A percentile compares a stretch with the other conserved stretches of the same genome.
Conservation (phyloP, 2,329 filamentous ascomycete genomes). For the Penicillium sp. region DNA sequence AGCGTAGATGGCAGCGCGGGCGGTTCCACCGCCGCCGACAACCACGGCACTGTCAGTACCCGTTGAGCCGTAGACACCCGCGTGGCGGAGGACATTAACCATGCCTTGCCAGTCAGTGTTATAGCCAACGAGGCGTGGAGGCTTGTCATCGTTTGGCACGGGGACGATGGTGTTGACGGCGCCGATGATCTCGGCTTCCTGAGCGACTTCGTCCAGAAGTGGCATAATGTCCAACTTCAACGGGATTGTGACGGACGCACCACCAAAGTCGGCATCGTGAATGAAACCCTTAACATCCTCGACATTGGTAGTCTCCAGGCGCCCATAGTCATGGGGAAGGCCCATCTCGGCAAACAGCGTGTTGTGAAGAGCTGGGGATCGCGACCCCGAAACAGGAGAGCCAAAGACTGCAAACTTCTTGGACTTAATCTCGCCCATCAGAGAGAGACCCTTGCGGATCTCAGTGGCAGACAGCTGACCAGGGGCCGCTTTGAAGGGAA, state of each 20-base stretch:
- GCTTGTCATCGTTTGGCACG: conserved; percentile 43
- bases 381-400: conserved; percentile 74
- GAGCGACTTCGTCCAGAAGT: conserved; percentile 73
- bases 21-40: conserved; percentile 87
- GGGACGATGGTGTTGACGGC: conserved; percentile 93
- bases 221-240: conserved; percentile 85
- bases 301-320: conserved; percentile 68
- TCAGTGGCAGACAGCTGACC: conserved; percentile 89
- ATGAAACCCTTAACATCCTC: conserved; percentile 64
- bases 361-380: conserved; percentile 89
- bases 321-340: conserved; percentile 77
- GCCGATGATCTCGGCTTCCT: conserved; percentile 77
- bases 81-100: conserved; percentile 69
- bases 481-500: conserved; percentile 92
- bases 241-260: conserved; percentile 92
- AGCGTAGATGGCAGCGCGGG: conserved; percentile 85
- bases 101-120: conserved; percentile 98
- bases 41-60: conserved; percentile 64
- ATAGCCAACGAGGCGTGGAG: conserved; percentile 66
- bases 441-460: conserved; percentile 72
- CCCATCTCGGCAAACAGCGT: conserved; percentile 72
- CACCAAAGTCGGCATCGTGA: conserved; percentile 72
- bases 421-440: conserved; percentile 73
- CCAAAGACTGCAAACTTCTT: conserved; percentile 86
- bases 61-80: conserved; percentile 55